Base-by-base conservation (phyloP, 192 early-diverging fungal genomes). In the Funneliformis mosseae region DNA sequence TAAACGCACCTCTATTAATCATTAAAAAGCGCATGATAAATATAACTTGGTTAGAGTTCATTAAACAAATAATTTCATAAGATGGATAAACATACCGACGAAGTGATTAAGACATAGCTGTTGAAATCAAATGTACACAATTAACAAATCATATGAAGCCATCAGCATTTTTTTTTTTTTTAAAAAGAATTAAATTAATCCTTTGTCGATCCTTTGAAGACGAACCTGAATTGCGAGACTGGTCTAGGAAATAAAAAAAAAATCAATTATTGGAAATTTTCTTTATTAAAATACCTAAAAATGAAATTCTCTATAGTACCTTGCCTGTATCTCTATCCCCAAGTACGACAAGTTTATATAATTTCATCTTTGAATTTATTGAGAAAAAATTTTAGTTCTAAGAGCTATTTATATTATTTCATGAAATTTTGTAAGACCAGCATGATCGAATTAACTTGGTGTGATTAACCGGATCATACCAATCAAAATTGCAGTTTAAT, bases 61-160 rank as follows among this genome's bases (percentile, higher is more conserved):
- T 43, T 74, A 18, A 46, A 18, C 4, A 33, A 21, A 39, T 25
- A 39, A 6, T n/a, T 4, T 66, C 33, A 23, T 21, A 64, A 18
- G 2, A 41, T 21, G 3, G 9, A n/a, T n/a, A 43, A n/a, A 62
- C 18, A 64, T 83, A 88, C 83, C 84, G 71, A 82, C 83, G 80
- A 86, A 88, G 64, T 84, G 87, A 74, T 86, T 84, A 21, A 85
- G 43, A 68, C 83, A 88, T 7, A 88, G 66, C 84, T 85, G 67
- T 25, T 45, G 23, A 50, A 64, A 11, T 14, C 4, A 75, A 9
- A 8, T 45, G 9, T 45, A 21, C 43, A 63, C 16, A 43, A 25
- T 46, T 64, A 50, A 27, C 21, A 43, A 43, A 8, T 5, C 3
- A 43, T 43, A 64, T 64, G 63, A 21, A 64, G 33, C 3, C 33